phyloP scores from a whole-genome alignment of 2,329 filamentous ascomycete genomes.

The Trichophaea hybrida region DNA sequence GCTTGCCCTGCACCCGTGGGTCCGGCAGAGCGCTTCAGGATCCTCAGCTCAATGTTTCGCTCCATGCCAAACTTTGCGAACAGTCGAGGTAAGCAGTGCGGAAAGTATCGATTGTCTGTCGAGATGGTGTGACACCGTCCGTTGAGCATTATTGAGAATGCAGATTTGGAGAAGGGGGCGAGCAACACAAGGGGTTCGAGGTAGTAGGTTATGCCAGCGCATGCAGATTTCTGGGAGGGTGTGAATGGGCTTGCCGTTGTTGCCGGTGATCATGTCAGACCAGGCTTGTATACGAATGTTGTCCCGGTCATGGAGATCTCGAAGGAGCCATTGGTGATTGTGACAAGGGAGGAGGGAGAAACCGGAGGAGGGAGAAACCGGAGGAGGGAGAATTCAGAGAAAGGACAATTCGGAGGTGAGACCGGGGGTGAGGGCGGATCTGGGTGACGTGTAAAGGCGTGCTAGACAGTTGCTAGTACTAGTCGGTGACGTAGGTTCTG shows the following conservation, averaged over 20 bases:
- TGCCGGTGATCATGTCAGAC: conserved; percentile 82
- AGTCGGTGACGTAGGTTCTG: conserved; percentile 70
- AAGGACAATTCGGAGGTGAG: conserved; percentile 80
- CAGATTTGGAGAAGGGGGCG: conserved; percentile 82
- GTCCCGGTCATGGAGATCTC: conserved; percentile 96
- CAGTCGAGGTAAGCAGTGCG: conserved; percentile 74
- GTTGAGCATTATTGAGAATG: conserved; percentile 77
- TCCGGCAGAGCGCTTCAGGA: conserved; percentile 59
- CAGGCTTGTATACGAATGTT: conserved; percentile 78
- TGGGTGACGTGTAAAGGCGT: conserved; percentile 80
- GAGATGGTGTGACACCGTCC: conserved; percentile 74
- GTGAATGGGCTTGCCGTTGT: conserved; percentile 35
- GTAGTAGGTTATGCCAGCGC: conserved; percentile 80
- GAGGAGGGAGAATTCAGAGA: conserved; percentile 89
- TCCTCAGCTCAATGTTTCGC: conserved; percentile 68
- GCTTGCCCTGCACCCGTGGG: conserved; percentile 64
- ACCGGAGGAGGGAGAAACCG: conserved; percentile 84
- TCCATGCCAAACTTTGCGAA: conserved; percentile 85
- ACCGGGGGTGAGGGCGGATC: conserved; percentile 78
- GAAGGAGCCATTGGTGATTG: conserved; percentile 88
- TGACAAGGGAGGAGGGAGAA: conserved; percentile 85
- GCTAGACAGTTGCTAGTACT: conserved; percentile 73
- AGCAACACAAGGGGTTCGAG: conserved; percentile 77
- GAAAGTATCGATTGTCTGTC: conserved; percentile 55
- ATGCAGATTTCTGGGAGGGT: conserved; percentile 56